Percentiles rank a stretch among this genome's conserved stretches.
Evolutionary conservation across 108 stramenopile species (phyloP).

Genomic region (Fragilaria crotonensis): DNA sequence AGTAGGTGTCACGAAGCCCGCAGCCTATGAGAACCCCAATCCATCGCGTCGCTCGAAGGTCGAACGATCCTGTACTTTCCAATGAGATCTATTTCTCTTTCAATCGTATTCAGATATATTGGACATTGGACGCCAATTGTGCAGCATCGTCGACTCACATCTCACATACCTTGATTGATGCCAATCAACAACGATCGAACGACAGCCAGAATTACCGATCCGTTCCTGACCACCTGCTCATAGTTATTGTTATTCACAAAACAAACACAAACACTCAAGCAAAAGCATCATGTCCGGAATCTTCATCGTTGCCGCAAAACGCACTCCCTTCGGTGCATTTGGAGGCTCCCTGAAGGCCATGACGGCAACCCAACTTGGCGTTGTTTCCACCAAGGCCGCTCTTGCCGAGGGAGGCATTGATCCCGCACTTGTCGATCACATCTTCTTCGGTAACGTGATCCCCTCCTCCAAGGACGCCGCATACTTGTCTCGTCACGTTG

Average conservation of each 20-base stretch:
- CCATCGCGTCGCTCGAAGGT: neutral
- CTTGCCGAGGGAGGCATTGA: slow-evolving; percentile 56
- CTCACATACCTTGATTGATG: no score
- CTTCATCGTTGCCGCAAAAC: slow-evolving; percentile 97
- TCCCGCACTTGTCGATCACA: slow-evolving; percentile 65
- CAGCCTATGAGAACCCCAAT: neutral
- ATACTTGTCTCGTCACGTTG: slow-evolving; percentile 93
- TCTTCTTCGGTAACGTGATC: slow-evolving; percentile 96
- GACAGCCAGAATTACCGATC: no score
- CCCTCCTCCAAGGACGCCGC: slow-evolving; percentile 87
- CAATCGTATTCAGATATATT: no score
- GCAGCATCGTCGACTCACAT: no score
- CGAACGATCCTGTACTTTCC: no score
- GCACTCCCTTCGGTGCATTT: slow-evolving; percentile 97
- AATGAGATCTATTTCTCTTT: neutral
- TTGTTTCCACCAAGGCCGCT: slow-evolving; percentile 70
- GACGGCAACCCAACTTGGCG: slow-evolving; percentile 76
- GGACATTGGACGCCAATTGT: no score
- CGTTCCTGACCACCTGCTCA: no score
- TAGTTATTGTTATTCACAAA: no score
- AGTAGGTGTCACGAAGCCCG: neutral
- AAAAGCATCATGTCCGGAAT: slow-evolving; percentile 72
- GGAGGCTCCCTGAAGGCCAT: slow-evolving; percentile 85
- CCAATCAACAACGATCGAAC: no score
- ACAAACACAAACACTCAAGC: no score